A percentile compares a stretch with the other conserved stretches of the same genome.
Evolutionary conservation across 768 basidiomycete genomes (phyloP).

Genomic region (Tulasnella sp.): DNA sequence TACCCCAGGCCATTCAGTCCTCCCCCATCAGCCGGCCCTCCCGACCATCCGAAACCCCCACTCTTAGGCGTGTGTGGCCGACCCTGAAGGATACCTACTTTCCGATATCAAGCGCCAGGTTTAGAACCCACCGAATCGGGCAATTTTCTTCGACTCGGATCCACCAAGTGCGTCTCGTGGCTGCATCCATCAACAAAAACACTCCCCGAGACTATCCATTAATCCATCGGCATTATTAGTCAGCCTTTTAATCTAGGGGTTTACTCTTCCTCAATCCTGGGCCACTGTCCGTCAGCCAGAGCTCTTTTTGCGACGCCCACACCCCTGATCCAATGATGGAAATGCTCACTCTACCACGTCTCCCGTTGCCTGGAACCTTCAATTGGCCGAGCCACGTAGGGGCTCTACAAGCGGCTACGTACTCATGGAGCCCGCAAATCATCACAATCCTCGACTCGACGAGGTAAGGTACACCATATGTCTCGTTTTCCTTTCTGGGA

Average conservation of each 20-base stretch:
- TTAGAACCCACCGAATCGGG: background rate
- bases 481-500: background rate
- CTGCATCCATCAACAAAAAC: background rate
- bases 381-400: background rate
- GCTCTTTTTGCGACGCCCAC: background rate
- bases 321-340: background rate
- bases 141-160: background rate
- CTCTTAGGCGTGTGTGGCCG: background rate
- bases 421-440: constrained; percentile 13
- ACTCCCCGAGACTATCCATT: background rate
- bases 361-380: constrained; percentile 5
- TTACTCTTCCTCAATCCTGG: background rate
- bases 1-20: background rate
- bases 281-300: background rate
- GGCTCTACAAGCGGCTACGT: background rate
- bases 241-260: background rate
- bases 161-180: background rate
- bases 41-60: background rate
- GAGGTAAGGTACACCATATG: background rate
- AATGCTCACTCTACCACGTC: constrained; percentile 10
- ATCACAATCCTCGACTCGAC: background rate
- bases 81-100: background rate
- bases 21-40: constrained; percentile 2
- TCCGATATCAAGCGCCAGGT: background rate
- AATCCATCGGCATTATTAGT: background rate